Evolutionary conservation across 306 rosid species (phyloP).

Genomic region (Sicyos baderoa): DNA sequence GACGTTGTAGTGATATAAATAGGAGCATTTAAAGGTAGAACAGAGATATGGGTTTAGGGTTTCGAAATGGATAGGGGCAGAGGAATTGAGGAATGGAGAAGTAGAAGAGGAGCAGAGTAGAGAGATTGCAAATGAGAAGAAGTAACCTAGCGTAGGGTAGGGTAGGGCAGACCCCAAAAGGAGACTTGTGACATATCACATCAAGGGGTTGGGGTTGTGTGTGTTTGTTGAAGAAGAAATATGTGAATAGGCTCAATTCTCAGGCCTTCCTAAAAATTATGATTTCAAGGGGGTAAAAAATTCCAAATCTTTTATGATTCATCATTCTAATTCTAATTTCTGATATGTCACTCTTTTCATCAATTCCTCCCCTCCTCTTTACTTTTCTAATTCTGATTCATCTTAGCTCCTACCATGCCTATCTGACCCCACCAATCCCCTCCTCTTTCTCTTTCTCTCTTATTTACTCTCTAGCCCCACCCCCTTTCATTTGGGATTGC

Average conservation of each 20-base stretch:
- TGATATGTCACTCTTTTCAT: conserved; percentile 20
- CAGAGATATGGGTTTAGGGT: too few species aligned
- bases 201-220: neutral
- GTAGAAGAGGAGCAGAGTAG: neutral
- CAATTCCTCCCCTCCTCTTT: conserved; percentile 1
- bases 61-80: neutral
- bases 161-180: conserved; percentile 9
- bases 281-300: too few species aligned
- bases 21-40: neutral
- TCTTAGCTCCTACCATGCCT: conserved; percentile 13
- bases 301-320: conserved; percentile 6
- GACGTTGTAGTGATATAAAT: neutral
- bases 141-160: conserved; percentile 11
- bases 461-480: conserved; percentile 7
- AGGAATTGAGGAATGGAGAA: neutral
- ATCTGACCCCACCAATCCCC: conserved; percentile 5
- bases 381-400: conserved; percentile 15
- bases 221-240: too few species aligned
- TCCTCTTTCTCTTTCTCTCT: neutral
- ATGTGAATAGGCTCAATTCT: too few species aligned
- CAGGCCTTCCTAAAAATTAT: too few species aligned
- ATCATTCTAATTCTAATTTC: conserved; percentile 14
- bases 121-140: conserved; percentile 9
- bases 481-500: conserved; percentile 16
- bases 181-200: conserved; percentile 6